A percentile compares a stretch with the other conserved stretches of the same genome.
These are phyloP conservation scores for Amanita rubescens DNA, from an alignment of 768 basidiomycete species.

Conservation along the genomic window DNA sequence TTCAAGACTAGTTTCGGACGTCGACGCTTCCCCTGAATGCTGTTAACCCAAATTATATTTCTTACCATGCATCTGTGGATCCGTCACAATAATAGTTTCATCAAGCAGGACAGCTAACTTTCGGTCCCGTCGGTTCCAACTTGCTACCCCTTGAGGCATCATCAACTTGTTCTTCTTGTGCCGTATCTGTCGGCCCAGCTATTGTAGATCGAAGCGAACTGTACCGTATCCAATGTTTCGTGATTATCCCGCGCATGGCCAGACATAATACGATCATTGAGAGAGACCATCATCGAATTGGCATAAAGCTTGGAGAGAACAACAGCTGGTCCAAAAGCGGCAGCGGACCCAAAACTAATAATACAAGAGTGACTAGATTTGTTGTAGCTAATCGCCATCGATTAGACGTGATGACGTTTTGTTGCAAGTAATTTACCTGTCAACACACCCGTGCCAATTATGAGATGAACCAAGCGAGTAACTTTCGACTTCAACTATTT, in stretches of 20 bases:
- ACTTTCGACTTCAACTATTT: not conserved
- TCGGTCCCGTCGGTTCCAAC: too few species aligned
- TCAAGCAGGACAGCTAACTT: too few species aligned
- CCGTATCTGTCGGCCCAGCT: too few species aligned
- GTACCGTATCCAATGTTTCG: conserved; percentile 2
- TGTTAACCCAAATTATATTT: too few species aligned
- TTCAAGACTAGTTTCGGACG: too few species aligned
- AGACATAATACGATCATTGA: conserved; percentile 23
- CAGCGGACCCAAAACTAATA: too few species aligned
- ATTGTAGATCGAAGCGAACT: not conserved
- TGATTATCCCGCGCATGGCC: not conserved
- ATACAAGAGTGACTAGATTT: conserved; percentile 15
- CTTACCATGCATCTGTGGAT: too few species aligned
- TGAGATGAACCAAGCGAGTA: conserved; percentile 20
- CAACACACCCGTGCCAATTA: conserved; percentile 26
- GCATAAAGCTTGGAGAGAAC: conserved; percentile 28
- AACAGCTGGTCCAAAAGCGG: conserved; percentile 19
- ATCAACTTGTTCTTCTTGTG: too few species aligned
- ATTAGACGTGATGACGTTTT: not conserved
- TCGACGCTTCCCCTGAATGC: too few species aligned
- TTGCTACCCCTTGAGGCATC: too few species aligned
- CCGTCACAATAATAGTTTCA: too few species aligned
- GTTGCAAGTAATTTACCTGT: conserved; percentile 17
- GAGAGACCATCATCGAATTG: conserved; percentile 24
- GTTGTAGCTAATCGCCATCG: conserved; percentile 17